Evolutionary conservation across 2,329 filamentous ascomycete genomes (phyloP).

Genomic region (Cytospora leucostoma): DNA sequence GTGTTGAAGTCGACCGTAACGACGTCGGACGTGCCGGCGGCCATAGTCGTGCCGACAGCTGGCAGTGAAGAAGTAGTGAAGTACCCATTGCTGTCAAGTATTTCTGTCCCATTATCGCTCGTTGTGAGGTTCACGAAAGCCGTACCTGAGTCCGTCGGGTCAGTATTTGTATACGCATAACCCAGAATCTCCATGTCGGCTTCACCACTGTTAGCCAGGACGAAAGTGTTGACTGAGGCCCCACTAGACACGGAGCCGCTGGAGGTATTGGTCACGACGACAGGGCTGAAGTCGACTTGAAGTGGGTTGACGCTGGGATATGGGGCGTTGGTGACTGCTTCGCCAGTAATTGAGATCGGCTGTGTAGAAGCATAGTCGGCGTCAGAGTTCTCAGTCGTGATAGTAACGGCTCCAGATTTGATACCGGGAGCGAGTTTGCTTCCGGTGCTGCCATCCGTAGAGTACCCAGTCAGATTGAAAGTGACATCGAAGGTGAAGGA

Average conservation of each 20-base stretch:
- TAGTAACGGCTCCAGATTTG: constrained; percentile 9
- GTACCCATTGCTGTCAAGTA: constrained; percentile 9
- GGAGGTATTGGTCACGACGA: constrained; percentile 33
- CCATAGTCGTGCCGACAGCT: constrained; percentile 35
- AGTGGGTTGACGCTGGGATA: constrained; percentile 41
- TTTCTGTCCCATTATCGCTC: not conserved
- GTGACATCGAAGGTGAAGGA: not conserved
- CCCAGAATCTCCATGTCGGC: not conserved
- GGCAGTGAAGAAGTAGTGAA: constrained; percentile 38
- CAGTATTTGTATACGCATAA: constrained; percentile 9
- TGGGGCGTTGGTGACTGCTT: constrained; percentile 39
- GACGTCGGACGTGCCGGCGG: constrained; percentile 35
- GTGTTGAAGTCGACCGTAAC: constrained; percentile 40
- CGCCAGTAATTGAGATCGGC: constrained; percentile 43
- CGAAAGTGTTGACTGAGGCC: constrained; percentile 6
- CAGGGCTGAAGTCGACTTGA: constrained; percentile 43
- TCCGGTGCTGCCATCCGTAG: not conserved
- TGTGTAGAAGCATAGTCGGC: constrained; percentile 40
- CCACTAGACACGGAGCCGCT: constrained; percentile 3
- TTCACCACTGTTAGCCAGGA: constrained; percentile 10
- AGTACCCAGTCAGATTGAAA: constrained; percentile 7
- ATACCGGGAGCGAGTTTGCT: constrained; percentile 1
- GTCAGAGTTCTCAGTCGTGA: not conserved
- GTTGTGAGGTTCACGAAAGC: not conserved
- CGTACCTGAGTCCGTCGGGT: constrained; percentile 7